Evolutionary conservation across 2,329 filamentous ascomycete species (phyloP).

Genomic region (Periconia macrospinosa): DNA sequence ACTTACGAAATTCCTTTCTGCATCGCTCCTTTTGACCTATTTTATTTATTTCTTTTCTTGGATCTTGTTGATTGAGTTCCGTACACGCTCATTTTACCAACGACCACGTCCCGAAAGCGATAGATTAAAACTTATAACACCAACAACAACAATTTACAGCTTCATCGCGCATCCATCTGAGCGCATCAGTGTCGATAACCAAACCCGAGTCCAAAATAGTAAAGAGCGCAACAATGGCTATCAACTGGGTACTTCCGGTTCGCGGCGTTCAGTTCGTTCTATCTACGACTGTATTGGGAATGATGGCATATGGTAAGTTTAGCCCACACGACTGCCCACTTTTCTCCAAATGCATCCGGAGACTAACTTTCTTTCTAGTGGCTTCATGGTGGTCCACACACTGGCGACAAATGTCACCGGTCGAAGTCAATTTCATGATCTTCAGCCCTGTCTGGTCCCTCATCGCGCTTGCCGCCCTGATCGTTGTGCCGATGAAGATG

Average conservation of each 20-base stretch:
- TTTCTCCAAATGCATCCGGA: constrained; percentile 4
- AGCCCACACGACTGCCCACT: neutral
- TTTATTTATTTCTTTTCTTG: neutral
- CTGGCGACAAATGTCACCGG: constrained; percentile 57
- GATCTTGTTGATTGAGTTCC: constrained; percentile 4
- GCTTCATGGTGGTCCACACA: constrained; percentile 56
- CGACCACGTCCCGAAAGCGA: neutral
- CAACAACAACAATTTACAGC: neutral
- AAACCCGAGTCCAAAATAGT: neutral
- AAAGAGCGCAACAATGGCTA: constrained; percentile 47
- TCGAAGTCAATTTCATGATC: constrained; percentile 73
- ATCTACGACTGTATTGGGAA: constrained; percentile 72
- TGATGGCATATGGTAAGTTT: constrained; percentile 70
- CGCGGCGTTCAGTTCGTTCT: constrained; percentile 70
- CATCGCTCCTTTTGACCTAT: neutral
- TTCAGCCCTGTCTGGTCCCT: constrained; percentile 76
- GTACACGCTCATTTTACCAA: constrained; percentile 2
- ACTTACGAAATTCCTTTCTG: neutral
- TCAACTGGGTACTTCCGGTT: constrained; percentile 62
- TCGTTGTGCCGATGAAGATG: constrained; percentile 66
- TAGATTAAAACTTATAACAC: neutral
- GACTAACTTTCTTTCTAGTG: constrained; percentile 48
- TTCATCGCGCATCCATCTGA: neutral
- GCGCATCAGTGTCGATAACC: neutral
- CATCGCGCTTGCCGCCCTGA: constrained; percentile 69